phyloP scores from a whole-genome alignment of 225 moss, liverwort and hornwort species.

The Physcomitrium patens region DNA sequence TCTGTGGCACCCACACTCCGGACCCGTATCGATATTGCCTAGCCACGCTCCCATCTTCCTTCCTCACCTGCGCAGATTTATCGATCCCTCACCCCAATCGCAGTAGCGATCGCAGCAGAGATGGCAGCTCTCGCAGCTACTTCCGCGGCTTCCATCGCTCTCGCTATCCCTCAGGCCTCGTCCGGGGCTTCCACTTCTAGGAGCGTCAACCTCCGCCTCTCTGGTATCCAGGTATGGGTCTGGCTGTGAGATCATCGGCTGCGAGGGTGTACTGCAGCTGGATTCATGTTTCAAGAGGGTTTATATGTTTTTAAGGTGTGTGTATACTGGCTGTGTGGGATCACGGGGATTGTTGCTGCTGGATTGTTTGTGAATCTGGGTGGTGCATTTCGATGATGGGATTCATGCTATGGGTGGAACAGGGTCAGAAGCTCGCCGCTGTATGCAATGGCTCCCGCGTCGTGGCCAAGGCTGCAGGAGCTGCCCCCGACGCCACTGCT shows the following conservation, averaged over 20 bases:
- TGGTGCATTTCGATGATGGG: background rate
- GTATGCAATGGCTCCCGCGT: conserved; percentile 59
- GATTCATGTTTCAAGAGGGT: too few species aligned
- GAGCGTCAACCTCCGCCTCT: conserved; percentile 30
- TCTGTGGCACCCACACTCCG: conserved; percentile 25
- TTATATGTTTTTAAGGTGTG: too few species aligned
- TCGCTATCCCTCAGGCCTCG: conserved; percentile 29
- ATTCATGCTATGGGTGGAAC: background rate
- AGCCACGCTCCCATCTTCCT: background rate
- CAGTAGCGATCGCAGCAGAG: background rate
- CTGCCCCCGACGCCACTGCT: conserved; percentile 5
- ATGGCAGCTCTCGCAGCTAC: conserved; percentile 55
- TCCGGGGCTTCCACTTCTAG: conserved; percentile 1
- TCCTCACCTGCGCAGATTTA: background rate
- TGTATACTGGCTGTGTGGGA: too few species aligned
- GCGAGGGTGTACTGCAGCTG: too few species aligned
- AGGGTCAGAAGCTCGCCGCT: conserved; percentile 68
- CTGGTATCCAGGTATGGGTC: conserved; percentile 29
- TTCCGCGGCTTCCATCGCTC: conserved; percentile 34
- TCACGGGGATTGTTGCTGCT: too few species aligned
- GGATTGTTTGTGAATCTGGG: too few species aligned
- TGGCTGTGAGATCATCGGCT: too few species aligned
- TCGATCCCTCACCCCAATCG: background rate
- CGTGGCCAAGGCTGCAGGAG: conserved; percentile 47
- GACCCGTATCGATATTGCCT: background rate